phyloP scores from a whole-genome alignment of 495 filamentous ascomycete species.

The Penicillium odoratum region DNA sequence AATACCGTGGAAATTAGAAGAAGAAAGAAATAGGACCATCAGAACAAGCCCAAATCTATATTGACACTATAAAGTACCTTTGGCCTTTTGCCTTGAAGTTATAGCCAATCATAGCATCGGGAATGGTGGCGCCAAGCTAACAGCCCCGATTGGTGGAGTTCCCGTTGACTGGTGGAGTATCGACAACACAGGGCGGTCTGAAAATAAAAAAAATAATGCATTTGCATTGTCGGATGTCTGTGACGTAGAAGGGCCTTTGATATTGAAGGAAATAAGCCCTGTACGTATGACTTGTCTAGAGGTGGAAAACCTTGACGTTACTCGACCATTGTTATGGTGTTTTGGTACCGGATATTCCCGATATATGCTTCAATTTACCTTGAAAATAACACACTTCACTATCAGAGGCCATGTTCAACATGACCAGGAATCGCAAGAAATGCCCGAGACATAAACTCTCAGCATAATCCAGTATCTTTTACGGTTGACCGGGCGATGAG shows the following conservation, averaged over 20 bases:
- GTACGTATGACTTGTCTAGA: neutral
- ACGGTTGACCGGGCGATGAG: constrained; percentile 33
- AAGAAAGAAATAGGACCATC: too few species aligned
- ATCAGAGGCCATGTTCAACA: neutral
- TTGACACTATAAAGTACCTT: too few species aligned
- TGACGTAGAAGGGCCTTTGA: neutral
- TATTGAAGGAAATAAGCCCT: neutral
- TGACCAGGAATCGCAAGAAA: neutral
- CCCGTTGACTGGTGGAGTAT: neutral
- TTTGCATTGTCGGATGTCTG: neutral
- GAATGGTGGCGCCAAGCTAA: neutral
- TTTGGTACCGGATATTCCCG: neutral
- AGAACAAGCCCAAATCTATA: too few species aligned
- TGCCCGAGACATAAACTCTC: neutral
- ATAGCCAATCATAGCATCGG: neutral
- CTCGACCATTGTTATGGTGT: neutral
- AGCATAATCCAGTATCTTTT: neutral
- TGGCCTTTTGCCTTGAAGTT: too few species aligned
- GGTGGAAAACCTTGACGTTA: neutral
- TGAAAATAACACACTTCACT: neutral
- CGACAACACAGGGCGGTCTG: neutral
- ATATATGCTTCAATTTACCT: neutral
- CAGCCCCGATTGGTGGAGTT: neutral
- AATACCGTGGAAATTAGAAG: too few species aligned
- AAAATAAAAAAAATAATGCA: neutral